phyloP scores from a whole-genome alignment of 2,329 filamentous ascomycete species.

The Clathrospora elynae region DNA sequence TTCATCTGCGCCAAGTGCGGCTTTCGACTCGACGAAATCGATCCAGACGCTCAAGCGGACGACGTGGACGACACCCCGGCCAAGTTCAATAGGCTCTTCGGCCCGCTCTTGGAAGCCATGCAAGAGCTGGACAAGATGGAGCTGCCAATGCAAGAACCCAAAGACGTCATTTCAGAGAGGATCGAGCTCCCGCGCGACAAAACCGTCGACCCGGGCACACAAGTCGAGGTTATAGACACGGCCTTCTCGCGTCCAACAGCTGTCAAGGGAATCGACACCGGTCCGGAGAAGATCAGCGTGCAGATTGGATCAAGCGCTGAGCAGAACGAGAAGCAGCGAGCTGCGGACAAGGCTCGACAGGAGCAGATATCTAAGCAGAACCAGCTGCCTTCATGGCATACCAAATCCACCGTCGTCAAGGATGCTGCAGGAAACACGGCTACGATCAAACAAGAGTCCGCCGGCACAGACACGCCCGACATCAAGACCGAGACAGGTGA shows the following conservation, averaged over 20 bases:
- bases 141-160: constrained; percentile 76
- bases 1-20: constrained; percentile 86
- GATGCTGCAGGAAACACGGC: constrained; percentile 54
- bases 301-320: constrained; percentile 70
- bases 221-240: constrained; percentile 63
- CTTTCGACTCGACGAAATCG: constrained; percentile 56
- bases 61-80: constrained; percentile 50
- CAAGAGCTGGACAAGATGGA: constrained; percentile 69
- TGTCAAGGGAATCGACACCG: constrained; percentile 69
- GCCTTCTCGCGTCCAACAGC: constrained; percentile 65
- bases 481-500: constrained; percentile 54
- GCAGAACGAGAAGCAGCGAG: constrained; percentile 68
- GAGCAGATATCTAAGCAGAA: constrained; percentile 71
- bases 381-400: constrained; percentile 72
- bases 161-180: constrained; percentile 67
- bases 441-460: constrained; percentile 46
- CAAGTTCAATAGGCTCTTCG: constrained; percentile 75
- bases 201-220: constrained; percentile 66
- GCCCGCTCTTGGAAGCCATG: constrained; percentile 72
- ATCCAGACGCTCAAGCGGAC: constrained; percentile 34
- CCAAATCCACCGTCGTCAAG: constrained; percentile 66
- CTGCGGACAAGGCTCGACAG: constrained; percentile 67
- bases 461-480: constrained; percentile 41
- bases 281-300: constrained; percentile 71
- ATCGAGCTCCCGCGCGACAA: constrained; percentile 70